Base-by-base conservation (phyloP, 768 basidiomycete species). In the Cubamyces lactineus region DNA sequence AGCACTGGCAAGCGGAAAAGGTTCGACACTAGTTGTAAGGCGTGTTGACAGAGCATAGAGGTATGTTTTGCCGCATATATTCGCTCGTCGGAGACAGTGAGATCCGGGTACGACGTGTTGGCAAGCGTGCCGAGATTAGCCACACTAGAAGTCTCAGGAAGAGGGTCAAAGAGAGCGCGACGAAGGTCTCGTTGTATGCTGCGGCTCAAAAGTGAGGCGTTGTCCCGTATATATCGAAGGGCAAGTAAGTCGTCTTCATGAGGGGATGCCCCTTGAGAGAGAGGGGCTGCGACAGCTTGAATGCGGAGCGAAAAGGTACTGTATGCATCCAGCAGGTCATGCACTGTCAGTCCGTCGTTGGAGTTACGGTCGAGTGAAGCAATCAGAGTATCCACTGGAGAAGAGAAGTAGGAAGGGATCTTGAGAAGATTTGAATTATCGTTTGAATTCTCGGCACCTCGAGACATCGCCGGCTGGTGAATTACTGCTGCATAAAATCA, bases 321-420 rank as follows among this genome's bases (percentile, higher is more conserved):
- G 67, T 89, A 89, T 12, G 88, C 86, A 68, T 90, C 86, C 42
- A 80, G 74, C 61, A 89, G 73, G 70, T 86, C 85, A 65, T 85
- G 83, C 26, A 75, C 59, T 0, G 81, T 76, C n/a, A 83, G 71
- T 34, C 71, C 67, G 39, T 75, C 71, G 41, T 57, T 64, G 7
- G 74, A 72, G 1, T 71, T 69, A 24, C 80, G 75, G n/a, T 74
- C 69, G 24, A 79, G 64, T 3, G 85, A 83, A 61, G 79, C 78
- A 9, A 77, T 55, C 41, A 88, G 76, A 12, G 80, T 82, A 47
- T 77, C 73, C 16, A 85, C 65, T 45, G 81, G 75, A 1, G 84
- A 81, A 23, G 69, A 71, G 40, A 86, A 52, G 46, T 59, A 68
- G 39, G 60, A 34, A 17, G 5, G 16, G 41, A 30, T 16, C 26